Base-by-base conservation (phyloP, 2,329 filamentous ascomycete genomes). In the Penicillium sp. region DNA sequence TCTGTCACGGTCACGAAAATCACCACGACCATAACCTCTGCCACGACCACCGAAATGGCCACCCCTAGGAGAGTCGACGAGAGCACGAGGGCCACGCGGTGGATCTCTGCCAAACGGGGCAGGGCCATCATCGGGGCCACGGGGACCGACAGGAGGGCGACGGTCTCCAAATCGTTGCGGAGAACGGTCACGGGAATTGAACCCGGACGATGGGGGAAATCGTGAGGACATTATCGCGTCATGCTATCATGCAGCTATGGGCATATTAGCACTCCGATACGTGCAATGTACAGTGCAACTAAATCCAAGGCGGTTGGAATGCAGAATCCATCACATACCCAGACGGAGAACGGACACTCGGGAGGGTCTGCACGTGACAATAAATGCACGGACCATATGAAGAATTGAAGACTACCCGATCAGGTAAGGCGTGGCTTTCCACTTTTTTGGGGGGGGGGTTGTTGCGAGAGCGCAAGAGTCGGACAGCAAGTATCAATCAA, bases 81-180 rank as follows among this genome's bases (percentile, higher is more conserved):
- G 77, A 4, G 89, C 90, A 71, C 92, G 91, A 10, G 91, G 91
- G 0, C 89, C 91, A 52, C 91, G 83, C 3, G 91, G 91, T 2
- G 89, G 87, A 59, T 95, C 90, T 61, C 87, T 81, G 11, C 81
- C 79, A 70, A 69, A 81, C 60, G 62, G 80, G 68, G 63, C 85
- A 61, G 85, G 79, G 62, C 81, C 73, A 61, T 81, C 82, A 57
- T 89, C 89, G n/a, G 78, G 75, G 27, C 71, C 73, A 49, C 75
- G 72, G 58, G 73, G 76, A 48, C 72, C 73, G 47, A 74, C 72
- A 32, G 81, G 79, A 47, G 87, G 84, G 52, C 90, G 84, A 57
- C 88, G 82, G 68, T 92, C 89, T 60, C 80, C 79, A 65, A 90
- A 90, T 56, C 86, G 82, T 61, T 85, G 84, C 46, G 87, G 86